phyloP scores from a whole-genome alignment of 176 grass and related monocot genomes.

The Miscanthus lutarioriparius region DNA sequence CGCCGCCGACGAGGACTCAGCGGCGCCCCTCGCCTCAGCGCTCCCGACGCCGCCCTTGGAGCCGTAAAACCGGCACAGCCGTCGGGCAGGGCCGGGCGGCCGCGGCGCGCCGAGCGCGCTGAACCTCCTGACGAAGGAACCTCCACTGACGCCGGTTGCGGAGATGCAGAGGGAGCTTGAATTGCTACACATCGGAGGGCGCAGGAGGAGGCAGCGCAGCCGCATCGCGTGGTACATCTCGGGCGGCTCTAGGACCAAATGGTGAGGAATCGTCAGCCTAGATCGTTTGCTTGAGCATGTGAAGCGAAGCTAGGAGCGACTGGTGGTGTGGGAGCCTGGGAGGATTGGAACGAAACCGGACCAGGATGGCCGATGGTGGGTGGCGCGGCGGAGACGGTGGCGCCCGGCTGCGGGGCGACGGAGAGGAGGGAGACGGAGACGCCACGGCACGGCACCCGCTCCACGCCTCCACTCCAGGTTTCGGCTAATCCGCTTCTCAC shows the following conservation, averaged over 20 bases:
- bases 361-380: neutral
- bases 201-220: slow-evolving; percentile 46
- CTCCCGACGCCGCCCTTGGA: slow-evolving; percentile 78
- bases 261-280: slow-evolving; percentile 19
- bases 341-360: neutral
- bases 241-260: slow-evolving; percentile 29
- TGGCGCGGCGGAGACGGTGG: slow-evolving; percentile 34
- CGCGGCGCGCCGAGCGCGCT: slow-evolving; percentile 34
- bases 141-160: slow-evolving; percentile 25
- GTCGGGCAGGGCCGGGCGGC: slow-evolving; percentile 22
- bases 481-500: slow-evolving; percentile 54
- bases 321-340: neutral
- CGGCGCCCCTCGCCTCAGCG: slow-evolving; percentile 54
- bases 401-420: slow-evolving; percentile 31
- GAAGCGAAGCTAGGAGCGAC: neutral
- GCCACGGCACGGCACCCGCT: slow-evolving; percentile 34
- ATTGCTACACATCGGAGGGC: slow-evolving; percentile 36
- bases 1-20: neutral
- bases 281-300: slow-evolving; percentile 11
- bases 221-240: slow-evolving; percentile 63
- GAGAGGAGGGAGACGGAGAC: slow-evolving; percentile 38
- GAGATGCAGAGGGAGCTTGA: slow-evolving; percentile 44
- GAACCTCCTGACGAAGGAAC: slow-evolving; percentile 44
- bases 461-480: neutral
- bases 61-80: slow-evolving; percentile 64